These are phyloP conservation scores for Aspergillus ruber DNA, from an alignment of 2,329 filamentous ascomycete species.

Conservation along the genomic window DNA sequence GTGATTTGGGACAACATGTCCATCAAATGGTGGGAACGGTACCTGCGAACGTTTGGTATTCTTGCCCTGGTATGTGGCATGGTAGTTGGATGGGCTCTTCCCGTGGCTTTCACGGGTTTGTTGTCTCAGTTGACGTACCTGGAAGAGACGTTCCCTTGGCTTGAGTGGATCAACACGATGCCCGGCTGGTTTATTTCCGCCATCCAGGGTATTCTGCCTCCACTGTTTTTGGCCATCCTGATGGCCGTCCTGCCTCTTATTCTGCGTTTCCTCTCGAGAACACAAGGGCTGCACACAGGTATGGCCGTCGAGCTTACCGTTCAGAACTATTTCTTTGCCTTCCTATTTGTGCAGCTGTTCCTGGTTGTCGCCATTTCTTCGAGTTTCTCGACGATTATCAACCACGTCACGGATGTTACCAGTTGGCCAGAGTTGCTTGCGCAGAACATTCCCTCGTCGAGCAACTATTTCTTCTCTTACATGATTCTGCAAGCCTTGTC, in stretches of 20 bases:
- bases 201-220: conserved; percentile 80
- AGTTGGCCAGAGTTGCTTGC: conserved; percentile 67
- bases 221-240: conserved; percentile 67
- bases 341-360: conserved; percentile 92
- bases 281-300: conserved; percentile 77
- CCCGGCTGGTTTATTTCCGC: conserved; percentile 58
- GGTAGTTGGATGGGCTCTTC: conserved; percentile 83
- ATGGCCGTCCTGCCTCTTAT: conserved; percentile 76
- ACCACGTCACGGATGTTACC: conserved; percentile 61
- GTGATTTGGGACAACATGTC: conserved; percentile 98
- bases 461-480: conserved; percentile 98
- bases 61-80: conserved; percentile 63
- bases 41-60: conserved; percentile 63
- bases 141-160: conserved; percentile 59
- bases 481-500: conserved; percentile 92
- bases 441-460: conserved; percentile 70
- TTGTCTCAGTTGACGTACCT: conserved; percentile 71
- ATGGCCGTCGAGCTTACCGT: conserved; percentile 74
- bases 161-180: conserved; percentile 61
- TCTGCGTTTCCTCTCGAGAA: conserved; percentile 63
- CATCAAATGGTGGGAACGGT: conserved; percentile 87
- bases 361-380: conserved; percentile 82
- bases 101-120: conserved; percentile 79
- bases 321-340: conserved; percentile 86
- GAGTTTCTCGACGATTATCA: conserved; percentile 61